Base-by-base conservation (phyloP, 2,329 filamentous ascomycete species). In the Monilinia laxa region DNA sequence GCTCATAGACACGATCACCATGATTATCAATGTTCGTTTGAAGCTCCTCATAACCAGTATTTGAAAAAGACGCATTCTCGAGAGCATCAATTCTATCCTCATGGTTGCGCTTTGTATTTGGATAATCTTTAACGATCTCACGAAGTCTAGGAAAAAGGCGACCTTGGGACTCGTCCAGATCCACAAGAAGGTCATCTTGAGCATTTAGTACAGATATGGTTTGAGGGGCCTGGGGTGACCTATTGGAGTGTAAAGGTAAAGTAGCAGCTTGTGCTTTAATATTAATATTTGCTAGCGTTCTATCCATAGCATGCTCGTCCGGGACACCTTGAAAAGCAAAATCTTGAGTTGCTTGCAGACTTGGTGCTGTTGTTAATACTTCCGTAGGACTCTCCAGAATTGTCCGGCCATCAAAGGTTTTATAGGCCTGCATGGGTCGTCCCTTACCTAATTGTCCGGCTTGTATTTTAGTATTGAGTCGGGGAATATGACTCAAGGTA, bases 61-160 rank as follows among this genome's bases (percentile, higher is more conserved):
- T 82, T 31, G 86, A 86, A 73, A 92, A 91, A 0, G 89, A 92
- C 1, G 84, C 81, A 62, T 84, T 90, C 77, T 94, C 91, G 7
- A 93, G 80, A 65, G 81, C 80, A 59, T 91, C 88, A 16, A 94
- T 76, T 1, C 91, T 87, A 63, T 84, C 81, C 49, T 86, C 86
- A 68, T 92, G 85, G 23, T 75, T 72, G 28, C 70, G 65, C 23
- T 72, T 70, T 40, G 69, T 72, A 11, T 66, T 70, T 7, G 73
- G 73, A 62, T 69, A 73, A 20, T 72, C 69, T 16, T 70, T 54
- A 16, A 73, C 65, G 31, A 76, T 67, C 40, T 67, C 68, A 54
- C 68, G 67, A 52, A 76, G 68, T 56, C 69, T 58, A 52, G 71
- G 70, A 12, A 74, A 55, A 4, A 74, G 66, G 31, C 56, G 58